Conservation (phyloP, 768 basidiomycete genomes). For the Kwoniella newhampshirensis region DNA sequence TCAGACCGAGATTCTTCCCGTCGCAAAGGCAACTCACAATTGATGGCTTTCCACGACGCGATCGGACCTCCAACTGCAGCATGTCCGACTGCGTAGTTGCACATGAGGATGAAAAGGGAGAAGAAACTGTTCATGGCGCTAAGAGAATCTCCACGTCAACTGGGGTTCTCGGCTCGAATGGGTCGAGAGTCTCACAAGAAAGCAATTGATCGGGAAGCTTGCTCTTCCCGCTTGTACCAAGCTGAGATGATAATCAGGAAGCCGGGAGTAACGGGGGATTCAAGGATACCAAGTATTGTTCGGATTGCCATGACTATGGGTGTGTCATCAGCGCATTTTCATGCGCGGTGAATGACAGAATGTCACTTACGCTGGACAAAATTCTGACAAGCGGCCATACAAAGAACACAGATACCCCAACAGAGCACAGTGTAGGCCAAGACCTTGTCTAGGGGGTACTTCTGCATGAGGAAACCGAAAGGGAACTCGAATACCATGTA, state of each 20-base stretch:
- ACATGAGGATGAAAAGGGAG: conserved; percentile 26
- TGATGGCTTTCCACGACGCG: conserved; percentile 20
- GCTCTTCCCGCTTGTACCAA: conserved; percentile 24
- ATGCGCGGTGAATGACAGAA: no score
- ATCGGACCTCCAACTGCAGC: conserved; percentile 12
- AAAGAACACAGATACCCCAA: conserved; percentile 22
- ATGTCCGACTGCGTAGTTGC: conserved; percentile 24
- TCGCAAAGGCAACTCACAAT: conserved; percentile 15
- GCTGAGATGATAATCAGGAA: conserved; percentile 23
- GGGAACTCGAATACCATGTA: conserved; percentile 27
- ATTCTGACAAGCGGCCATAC: conserved; percentile 21
- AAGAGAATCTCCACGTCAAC: no score
- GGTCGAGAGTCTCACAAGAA: conserved; percentile 23
- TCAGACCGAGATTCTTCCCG: no score
- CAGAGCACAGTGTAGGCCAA: conserved; percentile 19
- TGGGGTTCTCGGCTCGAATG: no score
- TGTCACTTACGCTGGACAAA: conserved; percentile 16
- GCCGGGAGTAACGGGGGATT: conserved; percentile 17
- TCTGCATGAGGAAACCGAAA: conserved; percentile 23
- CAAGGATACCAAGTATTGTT: conserved; percentile 15
- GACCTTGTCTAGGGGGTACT: conserved; percentile 25
- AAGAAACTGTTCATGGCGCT: conserved; percentile 33
- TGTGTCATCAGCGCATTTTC: neutral
- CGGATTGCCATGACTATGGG: conserved; percentile 11
- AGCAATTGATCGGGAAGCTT: conserved; percentile 10